Evolutionary conservation across 306 rosid species (phyloP), one percentile per base, ranked within the genome.

Genomic region (Gillenia trifoliata): DNA sequence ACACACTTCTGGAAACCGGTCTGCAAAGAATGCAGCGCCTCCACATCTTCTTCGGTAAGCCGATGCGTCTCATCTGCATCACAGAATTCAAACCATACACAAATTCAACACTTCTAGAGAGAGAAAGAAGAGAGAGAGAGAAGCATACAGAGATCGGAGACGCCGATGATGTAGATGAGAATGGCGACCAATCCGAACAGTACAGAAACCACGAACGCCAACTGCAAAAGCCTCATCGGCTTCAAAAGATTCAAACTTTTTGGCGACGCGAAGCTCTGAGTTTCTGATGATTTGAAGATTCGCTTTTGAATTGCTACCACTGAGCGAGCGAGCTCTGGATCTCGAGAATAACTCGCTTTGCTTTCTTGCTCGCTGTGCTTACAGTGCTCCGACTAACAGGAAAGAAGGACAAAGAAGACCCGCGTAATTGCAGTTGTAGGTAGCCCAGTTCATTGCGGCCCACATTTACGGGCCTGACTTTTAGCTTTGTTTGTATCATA

Each of bases 1-100:
- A 92, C 95, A 84, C 98, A 95, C 80, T 90, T 85, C 79, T 89
- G 88, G 79, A 95, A 95, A 79, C 76, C 75, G 71, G 56, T 66
- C 40, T 85, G 99, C 71, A 95, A 80, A 41, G 87, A 83, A 67
- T 83, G 84, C 91, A 94, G 72, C 9, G 96, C 93, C 82, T 86
- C 75, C 49, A 79, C 66, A 72, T 95, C 99, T 73, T 86, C 88
- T 34, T 89, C 86, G 2, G 90, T 72, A 28, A 88, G 87, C 71
- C 71, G 88, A 83, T 78, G 45, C 20, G 6, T 73, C 49, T 59
- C 91, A 81, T 83, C 98, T 90, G 80, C 23, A 10, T 16, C 38
- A 66, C 45, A 70, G 38, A 79, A 77, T 49, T 11, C 57, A 73
- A 47, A 68, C 40, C 64, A 50, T 13, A 25, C 33, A n/a, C 22